These are phyloP conservation scores for Hymenoscyphus salicellus DNA, from an alignment of 2,329 filamentous ascomycete genomes.

Conservation along the genomic window DNA sequence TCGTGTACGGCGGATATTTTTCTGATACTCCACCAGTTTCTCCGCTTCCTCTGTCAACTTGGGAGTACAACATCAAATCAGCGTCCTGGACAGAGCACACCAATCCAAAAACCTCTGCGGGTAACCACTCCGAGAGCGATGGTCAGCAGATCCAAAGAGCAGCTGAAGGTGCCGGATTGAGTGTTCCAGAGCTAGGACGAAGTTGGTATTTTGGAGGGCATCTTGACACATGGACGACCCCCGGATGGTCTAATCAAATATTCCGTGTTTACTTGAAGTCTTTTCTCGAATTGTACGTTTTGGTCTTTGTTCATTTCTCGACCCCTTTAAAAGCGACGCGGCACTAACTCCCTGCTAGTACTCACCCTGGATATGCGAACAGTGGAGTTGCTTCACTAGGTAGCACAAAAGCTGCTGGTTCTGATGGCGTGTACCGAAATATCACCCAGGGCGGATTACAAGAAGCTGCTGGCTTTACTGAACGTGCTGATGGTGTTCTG, in stretches of 20 bases:
- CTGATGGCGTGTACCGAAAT: constrained; percentile 66
- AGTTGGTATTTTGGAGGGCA: constrained; percentile 81
- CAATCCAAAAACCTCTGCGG: constrained; percentile 59
- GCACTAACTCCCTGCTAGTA: constrained; percentile 35
- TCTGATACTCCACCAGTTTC: constrained; percentile 58
- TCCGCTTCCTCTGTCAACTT: constrained; percentile 60
- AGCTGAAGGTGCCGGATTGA: constrained; percentile 71
- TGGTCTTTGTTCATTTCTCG: not conserved
- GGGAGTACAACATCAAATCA: constrained; percentile 65
- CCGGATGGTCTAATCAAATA: constrained; percentile 65
- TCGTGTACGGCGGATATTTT: constrained; percentile 72
- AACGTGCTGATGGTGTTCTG: constrained; percentile 70
- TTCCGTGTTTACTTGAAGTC: constrained; percentile 68
- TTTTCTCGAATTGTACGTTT: constrained; percentile 59
- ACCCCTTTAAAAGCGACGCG: not conserved
- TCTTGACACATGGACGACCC: constrained; percentile 55
- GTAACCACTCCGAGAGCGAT: constrained; percentile 57
- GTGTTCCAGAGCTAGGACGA: constrained; percentile 64
- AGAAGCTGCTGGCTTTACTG: constrained; percentile 62
- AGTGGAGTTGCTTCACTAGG: constrained; percentile 56
- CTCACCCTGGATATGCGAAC: constrained; percentile 67
- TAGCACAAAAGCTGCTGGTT: constrained; percentile 53
- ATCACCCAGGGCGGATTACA: constrained; percentile 71
- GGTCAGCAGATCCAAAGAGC: constrained; percentile 61
- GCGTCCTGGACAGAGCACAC: constrained; percentile 61